Evolutionary conservation across 176 grass and related monocot species (phyloP), one percentile per base, ranked within the genome.

Genomic region (Lolium perenne): DNA sequence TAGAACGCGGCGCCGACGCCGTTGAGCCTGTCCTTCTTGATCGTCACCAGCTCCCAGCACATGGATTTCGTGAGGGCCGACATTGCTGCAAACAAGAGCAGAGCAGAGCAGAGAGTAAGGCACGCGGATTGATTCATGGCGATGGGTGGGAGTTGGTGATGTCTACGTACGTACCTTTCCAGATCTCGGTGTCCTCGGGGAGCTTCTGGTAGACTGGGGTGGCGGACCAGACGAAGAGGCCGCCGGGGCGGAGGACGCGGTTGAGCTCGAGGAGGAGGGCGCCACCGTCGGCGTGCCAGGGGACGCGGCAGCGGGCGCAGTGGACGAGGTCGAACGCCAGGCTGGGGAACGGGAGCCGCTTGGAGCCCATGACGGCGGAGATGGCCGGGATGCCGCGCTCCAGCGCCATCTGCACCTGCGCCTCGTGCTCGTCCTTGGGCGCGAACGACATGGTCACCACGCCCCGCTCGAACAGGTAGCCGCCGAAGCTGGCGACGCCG

Each of bases 141-240:
- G 14, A 54, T 17, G 51, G 14, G 14, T 54, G 53, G 7, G 53
- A 56, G 7, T 14, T 71, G 9, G 9, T 45, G 3, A 29, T 29
- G 56, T 20, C 17, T 18, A 26, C 57, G 13, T 15, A 26, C 67
- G 14, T 43, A 92, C 95, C 95, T 77, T 90, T 92, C 97, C 97
- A 98, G 68, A 98, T 95, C 75, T 94, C 86, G 8, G 88, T 88
- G 86, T 98, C 97, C 43, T 95, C 97, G 38, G 89, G 77, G 7
- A 98, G 90, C 68, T 98, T 98, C 85, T 98, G 96, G 86, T 98
- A 98, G 38, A 98, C 97, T 13, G 97, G 97, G 12, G 97, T 98
- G 9, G 91, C 97, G 10, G 97, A 98, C 97, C 97, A 98, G 66
- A 98, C 92, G 86, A 98, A 98, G 71, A 88, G 92, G 4, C 94